Conservation (phyloP, 169 alveolate species). For the Theileria parva region DNA sequence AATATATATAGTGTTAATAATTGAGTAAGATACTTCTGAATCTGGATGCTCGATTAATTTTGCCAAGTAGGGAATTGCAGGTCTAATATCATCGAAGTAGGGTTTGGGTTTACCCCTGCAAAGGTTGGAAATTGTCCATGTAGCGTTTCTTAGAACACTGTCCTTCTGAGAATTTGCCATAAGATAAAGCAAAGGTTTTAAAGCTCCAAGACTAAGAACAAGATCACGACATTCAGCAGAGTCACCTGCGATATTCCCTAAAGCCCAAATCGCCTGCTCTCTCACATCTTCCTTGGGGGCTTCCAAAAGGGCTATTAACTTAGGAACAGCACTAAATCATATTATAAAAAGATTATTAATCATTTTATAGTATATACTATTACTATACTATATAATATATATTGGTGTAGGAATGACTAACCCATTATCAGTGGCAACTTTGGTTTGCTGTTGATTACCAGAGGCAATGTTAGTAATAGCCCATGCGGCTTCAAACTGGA, state of each 20-base stretch:
- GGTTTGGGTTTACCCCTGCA: constrained; percentile 95
- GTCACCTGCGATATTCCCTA: constrained; percentile 98
- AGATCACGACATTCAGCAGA: constrained; percentile 91
- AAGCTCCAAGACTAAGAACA: constrained; percentile 86
- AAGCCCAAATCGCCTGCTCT: constrained; percentile 98
- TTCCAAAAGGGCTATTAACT: constrained; percentile 81
- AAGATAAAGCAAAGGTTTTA: constrained; percentile 80
- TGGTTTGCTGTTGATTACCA: constrained; percentile 93
- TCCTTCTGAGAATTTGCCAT: constrained; percentile 83
- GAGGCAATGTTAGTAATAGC: constrained; percentile 94
- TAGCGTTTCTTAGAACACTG: constrained; percentile 90
- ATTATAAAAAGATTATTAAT: background rate
- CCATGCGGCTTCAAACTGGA: constrained; percentile 97
- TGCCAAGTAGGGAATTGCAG: constrained; percentile 87
- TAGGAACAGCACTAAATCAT: constrained; percentile 80
- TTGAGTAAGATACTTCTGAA: constrained; percentile 69
- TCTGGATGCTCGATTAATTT: constrained; percentile 84
- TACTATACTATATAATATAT: background rate
- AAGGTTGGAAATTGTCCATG: constrained; percentile 94
- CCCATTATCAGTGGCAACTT: constrained; percentile 83
- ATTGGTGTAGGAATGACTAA: constrained; percentile 43
- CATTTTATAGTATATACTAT: background rate
- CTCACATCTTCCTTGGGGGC: constrained; percentile 91
- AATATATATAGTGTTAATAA: constrained; percentile 4
- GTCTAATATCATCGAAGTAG: constrained; percentile 78